Percentiles rank a stretch among this genome's conserved stretches.
phyloP scores from a whole-genome alignment of 257 asterid genomes.

The Osmanthus fragrans region DNA sequence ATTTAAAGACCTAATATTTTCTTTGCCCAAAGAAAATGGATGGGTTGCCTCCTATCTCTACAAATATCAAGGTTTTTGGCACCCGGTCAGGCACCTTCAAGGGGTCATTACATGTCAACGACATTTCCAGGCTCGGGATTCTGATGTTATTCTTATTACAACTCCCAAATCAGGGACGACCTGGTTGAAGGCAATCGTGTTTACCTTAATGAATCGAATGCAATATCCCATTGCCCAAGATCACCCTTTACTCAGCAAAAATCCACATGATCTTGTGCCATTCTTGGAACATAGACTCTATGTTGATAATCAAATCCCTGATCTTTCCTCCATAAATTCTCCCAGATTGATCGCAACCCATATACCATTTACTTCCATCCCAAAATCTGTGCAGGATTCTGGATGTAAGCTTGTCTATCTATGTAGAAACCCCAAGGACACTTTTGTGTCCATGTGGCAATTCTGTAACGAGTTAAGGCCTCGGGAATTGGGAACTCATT shows the following conservation, averaged over 20 bases:
- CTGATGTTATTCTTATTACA: constrained; percentile 16
- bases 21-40: constrained; percentile 8
- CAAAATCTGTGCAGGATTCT: neutral
- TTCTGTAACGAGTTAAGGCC: constrained; percentile 7
- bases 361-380: constrained; percentile 1
- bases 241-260: constrained; percentile 22
- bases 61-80: constrained; percentile 21
- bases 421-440: constrained; percentile 23
- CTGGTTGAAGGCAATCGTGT: constrained; percentile 23
- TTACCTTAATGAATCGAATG: constrained; percentile 5
- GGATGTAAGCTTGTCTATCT: constrained; percentile 20
- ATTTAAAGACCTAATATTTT: neutral
- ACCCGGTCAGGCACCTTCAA: neutral
- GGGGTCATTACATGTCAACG: constrained; percentile 15
- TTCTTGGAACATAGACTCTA: constrained; percentile 8
- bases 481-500: neutral
- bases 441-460: constrained; percentile 24
- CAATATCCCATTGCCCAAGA: neutral
- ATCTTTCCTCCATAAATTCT: neutral
- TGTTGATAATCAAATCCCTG: neutral
- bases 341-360: constrained; percentile 23
- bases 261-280: constrained; percentile 28
- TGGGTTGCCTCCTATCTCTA: constrained; percentile 4
- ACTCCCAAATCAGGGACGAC: constrained; percentile 23
- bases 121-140: constrained; percentile 10